Conservation (phyloP, 2,329 filamentous ascomycete species). For the Akanthomyces muscarius region DNA sequence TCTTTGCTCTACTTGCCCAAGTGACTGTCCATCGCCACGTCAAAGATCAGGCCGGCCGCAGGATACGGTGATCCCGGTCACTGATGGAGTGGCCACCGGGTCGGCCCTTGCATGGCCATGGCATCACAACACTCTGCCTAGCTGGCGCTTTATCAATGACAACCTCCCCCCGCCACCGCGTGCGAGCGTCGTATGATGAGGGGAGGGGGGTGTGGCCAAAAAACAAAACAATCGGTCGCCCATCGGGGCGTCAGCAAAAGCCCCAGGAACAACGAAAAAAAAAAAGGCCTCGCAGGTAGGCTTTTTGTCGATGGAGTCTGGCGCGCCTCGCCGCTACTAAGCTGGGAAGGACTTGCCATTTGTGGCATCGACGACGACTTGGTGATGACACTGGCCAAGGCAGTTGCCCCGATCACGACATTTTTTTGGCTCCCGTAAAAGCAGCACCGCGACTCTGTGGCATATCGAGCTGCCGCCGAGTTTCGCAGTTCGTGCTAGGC, state of each 20-base stretch:
- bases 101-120: slow-evolving; percentile 14
- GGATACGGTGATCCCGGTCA: background rate
- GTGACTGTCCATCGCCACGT: slow-evolving; percentile 13
- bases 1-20: background rate
- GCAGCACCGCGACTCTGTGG: background rate
- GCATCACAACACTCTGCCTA: slow-evolving; percentile 4
- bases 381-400: background rate
- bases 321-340: background rate
- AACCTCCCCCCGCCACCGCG: background rate
- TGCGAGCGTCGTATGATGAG: slow-evolving; percentile 9
- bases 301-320: background rate
- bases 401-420: background rate
- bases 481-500: background rate
- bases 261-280: too few relatives aligned
- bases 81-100: slow-evolving; percentile 11
- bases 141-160: too few relatives aligned
- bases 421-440: background rate
- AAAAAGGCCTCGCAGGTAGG: background rate
- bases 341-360: background rate
- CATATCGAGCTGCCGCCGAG: too few relatives aligned
- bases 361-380: background rate
- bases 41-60: slow-evolving; percentile 9
- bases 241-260: background rate
- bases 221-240: background rate
- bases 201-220: background rate